phyloP scores from a whole-genome alignment of 176 grass and related monocot genomes.

The Musa itinerans region DNA sequence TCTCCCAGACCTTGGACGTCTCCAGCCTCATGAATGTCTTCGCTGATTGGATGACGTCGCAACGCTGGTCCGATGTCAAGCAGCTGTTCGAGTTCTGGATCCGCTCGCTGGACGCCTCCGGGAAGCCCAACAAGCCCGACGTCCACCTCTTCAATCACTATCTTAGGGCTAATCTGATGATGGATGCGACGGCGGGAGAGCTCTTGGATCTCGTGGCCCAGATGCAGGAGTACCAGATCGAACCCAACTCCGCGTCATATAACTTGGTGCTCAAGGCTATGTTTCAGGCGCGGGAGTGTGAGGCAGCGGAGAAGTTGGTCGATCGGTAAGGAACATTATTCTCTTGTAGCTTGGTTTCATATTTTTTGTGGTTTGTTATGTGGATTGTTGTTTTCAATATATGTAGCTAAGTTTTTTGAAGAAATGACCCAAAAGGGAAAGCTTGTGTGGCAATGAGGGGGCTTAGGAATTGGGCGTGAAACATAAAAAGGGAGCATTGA shows the following conservation, averaged over 20 bases:
- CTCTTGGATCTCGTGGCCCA: constrained; percentile 74
- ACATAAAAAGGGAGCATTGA: not conserved
- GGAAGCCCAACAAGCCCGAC: constrained; percentile 89
- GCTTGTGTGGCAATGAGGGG: not conserved
- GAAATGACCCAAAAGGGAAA: not conserved
- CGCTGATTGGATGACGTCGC: constrained; percentile 58
- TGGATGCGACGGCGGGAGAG: constrained; percentile 1
- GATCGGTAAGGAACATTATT: constrained; percentile 17
- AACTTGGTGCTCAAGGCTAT: constrained; percentile 78
- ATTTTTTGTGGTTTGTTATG: not conserved
- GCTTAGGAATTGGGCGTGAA: not conserved
- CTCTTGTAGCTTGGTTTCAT: not conserved
- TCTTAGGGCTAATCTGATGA: constrained; percentile 66
- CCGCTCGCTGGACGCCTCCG: constrained; percentile 56
- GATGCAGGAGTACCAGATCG: constrained; percentile 72
- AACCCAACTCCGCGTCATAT: constrained; percentile 67
- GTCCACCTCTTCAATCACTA: constrained; percentile 95
- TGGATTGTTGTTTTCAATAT: not conserved
- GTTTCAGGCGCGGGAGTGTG: constrained; percentile 28
- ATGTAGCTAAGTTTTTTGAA: not conserved
- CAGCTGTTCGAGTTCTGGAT: constrained; percentile 79
- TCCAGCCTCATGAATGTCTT: constrained; percentile 56
- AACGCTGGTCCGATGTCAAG: constrained; percentile 62
- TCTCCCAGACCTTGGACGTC: constrained; percentile 27
- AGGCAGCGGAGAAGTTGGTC: constrained; percentile 21